Conservation (phyloP, 1,139 yeast species). For the Debaryomyces sp. region DNA sequence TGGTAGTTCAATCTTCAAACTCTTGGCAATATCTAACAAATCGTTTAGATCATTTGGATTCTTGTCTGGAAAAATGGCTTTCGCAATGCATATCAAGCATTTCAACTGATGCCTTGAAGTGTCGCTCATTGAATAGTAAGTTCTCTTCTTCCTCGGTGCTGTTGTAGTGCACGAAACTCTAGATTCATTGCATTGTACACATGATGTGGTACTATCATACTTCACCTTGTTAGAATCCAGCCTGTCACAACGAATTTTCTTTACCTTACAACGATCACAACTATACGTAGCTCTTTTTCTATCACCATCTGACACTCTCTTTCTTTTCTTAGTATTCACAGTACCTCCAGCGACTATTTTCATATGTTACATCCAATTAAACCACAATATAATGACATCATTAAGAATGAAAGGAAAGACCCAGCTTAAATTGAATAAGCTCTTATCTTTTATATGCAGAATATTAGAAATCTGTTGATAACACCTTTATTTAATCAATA, state of each 20-base stretch:
- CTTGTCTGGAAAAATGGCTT: conserved; percentile 40
- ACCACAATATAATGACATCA: no score
- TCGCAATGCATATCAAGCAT: conserved; percentile 33
- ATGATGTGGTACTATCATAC: conserved; percentile 20
- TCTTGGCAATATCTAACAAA: conserved; percentile 32
- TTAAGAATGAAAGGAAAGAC: no score
- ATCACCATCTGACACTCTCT: conserved; percentile 6
- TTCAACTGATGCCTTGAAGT: conserved; percentile 41
- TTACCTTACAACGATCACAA: conserved; percentile 44
- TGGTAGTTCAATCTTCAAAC: conserved; percentile 18
- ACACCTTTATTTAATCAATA: no score
- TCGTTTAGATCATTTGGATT: conserved; percentile 39
- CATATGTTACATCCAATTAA: no score
- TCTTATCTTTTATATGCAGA: no score
- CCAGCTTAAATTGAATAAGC: no score
- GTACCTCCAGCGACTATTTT: no score
- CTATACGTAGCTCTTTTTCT: conserved; percentile 32
- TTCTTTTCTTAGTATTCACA: neutral
- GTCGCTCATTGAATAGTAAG: conserved; percentile 35
- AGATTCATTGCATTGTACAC: conserved; percentile 34
- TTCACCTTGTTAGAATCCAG: conserved; percentile 26
- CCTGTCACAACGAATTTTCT: conserved; percentile 30
- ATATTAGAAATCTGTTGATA: no score
- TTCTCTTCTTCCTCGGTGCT: conserved; percentile 38
- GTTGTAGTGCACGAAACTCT: conserved; percentile 39